These are phyloP conservation scores for Camelina neglecta DNA, from an alignment of 345 rosid species.

Conservation along the genomic window DNA sequence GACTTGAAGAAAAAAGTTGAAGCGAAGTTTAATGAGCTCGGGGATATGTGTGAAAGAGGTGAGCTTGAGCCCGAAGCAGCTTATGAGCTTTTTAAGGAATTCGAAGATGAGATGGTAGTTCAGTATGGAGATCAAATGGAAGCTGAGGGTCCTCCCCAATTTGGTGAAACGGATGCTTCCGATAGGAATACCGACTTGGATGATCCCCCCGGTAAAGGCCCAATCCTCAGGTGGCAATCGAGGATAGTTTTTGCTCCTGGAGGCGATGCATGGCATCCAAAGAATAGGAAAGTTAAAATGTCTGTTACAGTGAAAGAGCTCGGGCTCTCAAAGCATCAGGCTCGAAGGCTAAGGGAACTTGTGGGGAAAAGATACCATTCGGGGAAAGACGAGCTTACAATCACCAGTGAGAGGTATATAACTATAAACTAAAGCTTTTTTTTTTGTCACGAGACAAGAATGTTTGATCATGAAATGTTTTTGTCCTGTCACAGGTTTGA, in stretches of 20 bases:
- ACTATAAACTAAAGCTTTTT: neutral
- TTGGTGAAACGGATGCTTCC: conserved; percentile 59
- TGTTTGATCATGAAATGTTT: conserved; percentile 26
- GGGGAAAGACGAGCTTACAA: conserved; percentile 93
- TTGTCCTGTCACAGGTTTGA: conserved; percentile 68
- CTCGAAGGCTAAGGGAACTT: conserved; percentile 69
- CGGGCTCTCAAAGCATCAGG: conserved; percentile 86
- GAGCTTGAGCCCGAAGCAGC: conserved; percentile 85
- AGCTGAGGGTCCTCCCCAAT: conserved; percentile 62
- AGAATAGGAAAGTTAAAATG: conserved; percentile 91
- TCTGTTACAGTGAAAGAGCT: conserved; percentile 93
- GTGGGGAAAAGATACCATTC: conserved; percentile 94
- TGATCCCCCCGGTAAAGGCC: conserved; percentile 94
- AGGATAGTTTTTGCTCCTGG: conserved; percentile 89
- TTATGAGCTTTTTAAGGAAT: conserved; percentile 74
- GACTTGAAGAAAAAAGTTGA: conserved; percentile 84
- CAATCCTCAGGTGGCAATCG: conserved; percentile 89
- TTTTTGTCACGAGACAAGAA: neutral
- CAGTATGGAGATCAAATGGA: conserved; percentile 70
- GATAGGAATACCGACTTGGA: conserved; percentile 58
- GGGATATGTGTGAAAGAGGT: conserved; percentile 84
- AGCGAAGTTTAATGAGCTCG: conserved; percentile 76
- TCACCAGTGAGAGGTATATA: conserved; percentile 87
- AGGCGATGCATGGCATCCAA: conserved; percentile 99
- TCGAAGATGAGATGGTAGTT: conserved; percentile 84